Conservation (phyloP, 139 green algal genomes). For the Coelastrella sp. region DNA sequence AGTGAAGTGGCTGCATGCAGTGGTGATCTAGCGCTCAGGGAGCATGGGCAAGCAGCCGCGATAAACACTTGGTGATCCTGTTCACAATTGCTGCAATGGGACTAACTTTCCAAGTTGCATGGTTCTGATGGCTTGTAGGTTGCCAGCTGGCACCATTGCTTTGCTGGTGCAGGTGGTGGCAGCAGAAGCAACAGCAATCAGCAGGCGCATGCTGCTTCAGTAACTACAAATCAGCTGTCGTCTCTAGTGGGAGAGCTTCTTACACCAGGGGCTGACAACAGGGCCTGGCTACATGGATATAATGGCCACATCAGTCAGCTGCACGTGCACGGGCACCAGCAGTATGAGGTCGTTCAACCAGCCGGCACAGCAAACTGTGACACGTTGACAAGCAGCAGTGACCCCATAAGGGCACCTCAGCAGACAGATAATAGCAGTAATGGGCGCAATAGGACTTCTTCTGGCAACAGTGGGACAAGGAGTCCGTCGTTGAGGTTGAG, state of each 20-base stretch:
- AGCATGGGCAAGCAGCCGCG: no score
- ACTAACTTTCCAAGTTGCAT: no score
- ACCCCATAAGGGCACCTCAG: not conserved
- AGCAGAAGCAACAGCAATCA: not conserved
- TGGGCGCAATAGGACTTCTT: not conserved
- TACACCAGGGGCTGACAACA: not conserved
- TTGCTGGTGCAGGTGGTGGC: not conserved
- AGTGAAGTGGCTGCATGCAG: no score
- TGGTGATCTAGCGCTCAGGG: no score
- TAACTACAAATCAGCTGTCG: not conserved
- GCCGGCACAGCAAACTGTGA: not conserved
- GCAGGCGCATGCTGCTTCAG: not conserved
- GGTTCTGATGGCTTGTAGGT: not conserved
- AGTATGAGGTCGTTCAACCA: not conserved
- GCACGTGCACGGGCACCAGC: not conserved
- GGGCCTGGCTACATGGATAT: not conserved
- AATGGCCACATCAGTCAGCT: not conserved
- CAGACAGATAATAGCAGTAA: not conserved
- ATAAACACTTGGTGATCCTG: no score
- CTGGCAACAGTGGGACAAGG: not conserved
- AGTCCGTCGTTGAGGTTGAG: not conserved
- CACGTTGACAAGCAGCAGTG: not conserved
- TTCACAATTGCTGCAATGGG: not conserved
- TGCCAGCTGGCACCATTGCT: not conserved
- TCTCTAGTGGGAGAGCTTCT: not conserved